Percentiles rank a stretch among this genome's conserved stretches.
phyloP scores from a whole-genome alignment of 108 stramenopile genomes.

The Nannochloropsis granulata region DNA sequence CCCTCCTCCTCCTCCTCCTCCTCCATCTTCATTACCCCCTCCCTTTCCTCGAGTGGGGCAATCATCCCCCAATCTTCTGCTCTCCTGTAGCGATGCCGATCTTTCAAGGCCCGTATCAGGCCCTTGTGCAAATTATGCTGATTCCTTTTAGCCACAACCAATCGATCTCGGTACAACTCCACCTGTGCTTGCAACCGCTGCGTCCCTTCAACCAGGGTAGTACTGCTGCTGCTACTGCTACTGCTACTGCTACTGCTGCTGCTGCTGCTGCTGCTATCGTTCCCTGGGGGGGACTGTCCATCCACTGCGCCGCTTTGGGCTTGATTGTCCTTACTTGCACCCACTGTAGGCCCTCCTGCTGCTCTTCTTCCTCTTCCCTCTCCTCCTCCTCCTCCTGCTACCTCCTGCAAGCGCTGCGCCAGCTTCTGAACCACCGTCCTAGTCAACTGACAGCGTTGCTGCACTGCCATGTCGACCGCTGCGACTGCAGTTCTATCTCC shows the following conservation, averaged over 20 bases:
- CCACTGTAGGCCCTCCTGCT: not conserved
- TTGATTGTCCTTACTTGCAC: not conserved
- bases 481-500: not conserved
- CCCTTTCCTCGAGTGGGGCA: not conserved
- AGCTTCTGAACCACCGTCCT: not conserved
- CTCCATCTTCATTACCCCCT: not conserved
- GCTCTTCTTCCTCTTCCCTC: not conserved
- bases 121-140: not conserved
- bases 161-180: not conserved
- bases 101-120: not conserved
- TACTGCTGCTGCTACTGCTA: not conserved
- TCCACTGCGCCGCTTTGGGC: not conserved
- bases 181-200: not conserved
- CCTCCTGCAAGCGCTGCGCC: not conserved
- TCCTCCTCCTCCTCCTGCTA: not conserved
- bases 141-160: not conserved
- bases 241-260: not conserved
- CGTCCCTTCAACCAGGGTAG: not conserved
- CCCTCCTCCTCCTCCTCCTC: not conserved
- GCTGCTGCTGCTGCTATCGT: not conserved
- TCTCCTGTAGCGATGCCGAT: not conserved
- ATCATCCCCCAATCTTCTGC: not conserved
- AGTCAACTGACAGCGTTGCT: not conserved
- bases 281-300: not conserved
- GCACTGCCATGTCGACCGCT: not conserved